These are phyloP conservation scores for Miamiensis avidus DNA, from an alignment of 169 alveolate genomes.

Conservation along the genomic window DNA sequence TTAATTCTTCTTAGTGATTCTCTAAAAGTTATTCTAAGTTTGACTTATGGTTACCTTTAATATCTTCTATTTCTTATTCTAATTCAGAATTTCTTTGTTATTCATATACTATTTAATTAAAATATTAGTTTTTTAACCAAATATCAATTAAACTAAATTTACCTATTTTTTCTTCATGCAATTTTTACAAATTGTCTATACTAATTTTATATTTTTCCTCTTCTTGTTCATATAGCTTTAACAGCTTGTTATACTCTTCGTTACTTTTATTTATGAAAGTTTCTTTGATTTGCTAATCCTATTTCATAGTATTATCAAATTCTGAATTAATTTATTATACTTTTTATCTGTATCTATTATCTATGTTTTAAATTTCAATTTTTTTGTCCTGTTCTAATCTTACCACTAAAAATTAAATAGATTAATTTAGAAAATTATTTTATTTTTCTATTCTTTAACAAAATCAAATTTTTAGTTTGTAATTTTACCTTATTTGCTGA, in stretches of 20 bases:
- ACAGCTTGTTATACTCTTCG: conserved; percentile 31
- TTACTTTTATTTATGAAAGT: conserved; percentile 40
- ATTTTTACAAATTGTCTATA: conserved; percentile 18
- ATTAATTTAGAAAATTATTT: too few relatives aligned
- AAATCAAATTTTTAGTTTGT: too few relatives aligned
- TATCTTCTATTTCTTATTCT: conserved; percentile 39
- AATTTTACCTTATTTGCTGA: background rate
- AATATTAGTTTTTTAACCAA: background rate
- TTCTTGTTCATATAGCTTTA: conserved; percentile 19
- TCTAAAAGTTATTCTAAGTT: conserved; percentile 25
- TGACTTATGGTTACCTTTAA: conserved; percentile 30
- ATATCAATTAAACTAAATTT: background rate
- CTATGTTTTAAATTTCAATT: conserved; percentile 44
- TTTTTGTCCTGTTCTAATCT: conserved; percentile 43
- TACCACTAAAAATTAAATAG: conserved; percentile 28
- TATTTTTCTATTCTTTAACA: too few relatives aligned
- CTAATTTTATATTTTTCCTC: conserved; percentile 27
- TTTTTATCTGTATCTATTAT: conserved; percentile 24
- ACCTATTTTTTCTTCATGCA: conserved; percentile 39
- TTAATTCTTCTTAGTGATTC: conserved; percentile 35
- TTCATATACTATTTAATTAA: conserved; percentile 23
- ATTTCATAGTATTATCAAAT: conserved; percentile 35
- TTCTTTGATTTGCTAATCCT: conserved; percentile 35
- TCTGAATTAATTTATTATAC: conserved; percentile 33
- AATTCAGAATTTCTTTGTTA: conserved; percentile 42